Evolutionary conservation across 2,329 filamentous ascomycete genomes (phyloP).

Genomic region (Ilyonectria destructans): DNA sequence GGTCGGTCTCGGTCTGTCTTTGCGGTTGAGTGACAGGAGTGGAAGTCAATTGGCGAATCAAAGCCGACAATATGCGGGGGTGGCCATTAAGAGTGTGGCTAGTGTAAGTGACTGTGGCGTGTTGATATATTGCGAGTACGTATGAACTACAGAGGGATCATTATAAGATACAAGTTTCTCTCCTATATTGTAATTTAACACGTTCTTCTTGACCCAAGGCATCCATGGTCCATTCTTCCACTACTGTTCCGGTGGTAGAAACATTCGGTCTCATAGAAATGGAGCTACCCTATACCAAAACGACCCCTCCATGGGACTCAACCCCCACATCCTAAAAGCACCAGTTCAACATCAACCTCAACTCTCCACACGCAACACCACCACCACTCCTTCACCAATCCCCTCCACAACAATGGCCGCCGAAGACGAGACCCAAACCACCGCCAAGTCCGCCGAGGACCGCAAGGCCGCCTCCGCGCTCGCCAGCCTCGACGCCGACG

Average conservation of each 20-base stretch:
- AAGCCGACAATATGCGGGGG: constrained; percentile 26
- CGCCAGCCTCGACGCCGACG: constrained; percentile 75
- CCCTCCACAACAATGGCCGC: constrained; percentile 63
- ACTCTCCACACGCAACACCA: constrained; percentile 62
- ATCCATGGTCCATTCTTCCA: too few species aligned
- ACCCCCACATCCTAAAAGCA: constrained; percentile 48
- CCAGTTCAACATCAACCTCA: constrained; percentile 74
- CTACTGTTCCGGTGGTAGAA: background rate
- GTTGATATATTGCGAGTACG: background rate
- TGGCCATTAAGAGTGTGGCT: constrained; percentile 14
- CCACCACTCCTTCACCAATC: background rate
- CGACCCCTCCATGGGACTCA: constrained; percentile 9
- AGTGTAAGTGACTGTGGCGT: constrained; percentile 18
- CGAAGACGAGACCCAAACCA: constrained; percentile 68
- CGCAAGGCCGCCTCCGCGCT: constrained; percentile 84
- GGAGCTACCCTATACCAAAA: background rate
- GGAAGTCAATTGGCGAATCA: constrained; percentile 33
- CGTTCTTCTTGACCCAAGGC: too few species aligned
- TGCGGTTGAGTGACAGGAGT: background rate
- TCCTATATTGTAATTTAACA: too few species aligned
- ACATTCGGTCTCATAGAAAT: background rate
- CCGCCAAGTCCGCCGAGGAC: constrained; percentile 80
- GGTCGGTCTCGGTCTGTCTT: background rate
- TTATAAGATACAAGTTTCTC: background rate
- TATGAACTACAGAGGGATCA: background rate